These are phyloP conservation scores for Ophiorrhiza pumila DNA, from an alignment of 257 asterid genomes.

Conservation along the genomic window DNA sequence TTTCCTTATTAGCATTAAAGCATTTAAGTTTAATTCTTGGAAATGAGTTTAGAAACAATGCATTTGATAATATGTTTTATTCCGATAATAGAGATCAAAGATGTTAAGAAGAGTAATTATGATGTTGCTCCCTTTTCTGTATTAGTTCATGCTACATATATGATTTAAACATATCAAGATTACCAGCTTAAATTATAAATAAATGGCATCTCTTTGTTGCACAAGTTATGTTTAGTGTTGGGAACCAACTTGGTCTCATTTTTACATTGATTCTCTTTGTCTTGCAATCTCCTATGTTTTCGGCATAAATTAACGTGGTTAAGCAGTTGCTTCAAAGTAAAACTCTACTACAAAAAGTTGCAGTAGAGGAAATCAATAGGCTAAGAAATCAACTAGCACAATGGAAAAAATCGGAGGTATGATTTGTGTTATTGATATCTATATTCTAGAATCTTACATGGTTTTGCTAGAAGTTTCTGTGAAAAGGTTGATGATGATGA, in stretches of 20 bases:
- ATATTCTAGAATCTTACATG: background rate
- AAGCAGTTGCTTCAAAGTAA: conserved; percentile 54
- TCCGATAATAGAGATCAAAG: no score
- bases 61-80: no score
- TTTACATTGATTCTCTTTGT: conserved; percentile 5
- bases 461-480: conserved; percentile 13
- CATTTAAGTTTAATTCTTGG: no score
- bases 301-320: conserved; percentile 53
- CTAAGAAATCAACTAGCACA: conserved; percentile 52
- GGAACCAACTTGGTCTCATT: conserved; percentile 1
- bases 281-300: conserved; percentile 44
- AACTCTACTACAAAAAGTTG: conserved; percentile 56
- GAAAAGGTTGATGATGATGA: conserved; percentile 22
- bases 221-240: background rate
- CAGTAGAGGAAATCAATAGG: conserved; percentile 56
- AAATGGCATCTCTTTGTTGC: background rate
- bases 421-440: conserved; percentile 2
- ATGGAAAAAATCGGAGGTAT: conserved; percentile 66
- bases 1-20: no score
- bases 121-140: no score
- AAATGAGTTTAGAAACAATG: no score
- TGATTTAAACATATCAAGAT: no score
- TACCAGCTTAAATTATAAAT: no score
- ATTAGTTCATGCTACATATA: no score
- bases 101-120: no score